Evolutionary conservation across 257 asterid genomes (phyloP).

Genomic region (Solanum boliviense): DNA sequence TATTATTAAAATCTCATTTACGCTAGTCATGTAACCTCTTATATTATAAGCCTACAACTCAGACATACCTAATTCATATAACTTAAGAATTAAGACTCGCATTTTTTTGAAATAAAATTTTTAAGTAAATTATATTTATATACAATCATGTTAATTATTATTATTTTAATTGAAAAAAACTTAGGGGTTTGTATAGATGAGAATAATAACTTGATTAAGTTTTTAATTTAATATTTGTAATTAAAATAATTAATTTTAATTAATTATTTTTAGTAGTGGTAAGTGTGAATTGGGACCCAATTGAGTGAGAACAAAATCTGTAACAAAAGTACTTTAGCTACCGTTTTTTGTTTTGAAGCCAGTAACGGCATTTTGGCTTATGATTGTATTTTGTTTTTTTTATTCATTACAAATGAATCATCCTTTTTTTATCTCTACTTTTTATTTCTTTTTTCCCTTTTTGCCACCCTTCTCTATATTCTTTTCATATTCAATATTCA

Average conservation of each 20-base stretch:
- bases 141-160: not conserved
- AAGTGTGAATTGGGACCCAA: not conserved
- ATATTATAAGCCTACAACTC: not conserved
- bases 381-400: constrained; percentile 12
- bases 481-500: not conserved
- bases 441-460: not conserved
- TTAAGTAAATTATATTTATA: too few relatives aligned
- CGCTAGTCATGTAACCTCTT: not conserved
- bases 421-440: constrained; percentile 6
- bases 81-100: not conserved
- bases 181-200: not conserved
- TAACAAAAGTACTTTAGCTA: not conserved
- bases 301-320: not conserved
- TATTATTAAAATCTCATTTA: not conserved
- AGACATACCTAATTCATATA: not conserved
- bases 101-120: not conserved
- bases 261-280: not conserved
- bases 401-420: not conserved
- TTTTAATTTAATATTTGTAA: not conserved
- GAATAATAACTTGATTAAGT: not conserved
- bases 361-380: constrained; percentile 47
- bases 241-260: not conserved
- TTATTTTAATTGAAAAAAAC: not conserved
- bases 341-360: constrained; percentile 32
- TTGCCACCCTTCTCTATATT: not conserved